Conservation (phyloP, 2,329 filamentous ascomycete species). For the Xylaria digitata region DNA sequence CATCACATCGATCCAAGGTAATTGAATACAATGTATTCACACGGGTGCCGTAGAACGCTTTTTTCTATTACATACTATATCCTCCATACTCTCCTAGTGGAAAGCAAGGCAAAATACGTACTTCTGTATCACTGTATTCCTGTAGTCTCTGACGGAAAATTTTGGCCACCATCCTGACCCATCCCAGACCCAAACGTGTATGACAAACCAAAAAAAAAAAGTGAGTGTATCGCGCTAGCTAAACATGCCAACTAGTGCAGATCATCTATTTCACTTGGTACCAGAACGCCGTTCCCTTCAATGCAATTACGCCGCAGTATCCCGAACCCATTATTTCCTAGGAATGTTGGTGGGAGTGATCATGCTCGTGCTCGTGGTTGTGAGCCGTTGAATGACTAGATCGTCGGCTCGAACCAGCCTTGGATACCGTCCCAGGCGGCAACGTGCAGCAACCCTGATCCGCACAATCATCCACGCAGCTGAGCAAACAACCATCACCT, state of each 20-base stretch:
- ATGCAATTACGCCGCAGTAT: conserved; percentile 30
- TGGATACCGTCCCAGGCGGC: conserved; percentile 44
- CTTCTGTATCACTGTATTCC: conserved; percentile 18
- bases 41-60: conserved; percentile 7
- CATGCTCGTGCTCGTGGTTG: conserved; percentile 49
- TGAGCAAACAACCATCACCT: conserved; percentile 60
- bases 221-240: conserved; percentile 5
- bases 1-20: not conserved
- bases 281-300: conserved; percentile 29
- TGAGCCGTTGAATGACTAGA: conserved; percentile 49
- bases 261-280: conserved; percentile 24
- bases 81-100: not conserved
- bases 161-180: not conserved
- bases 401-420: conserved; percentile 50
- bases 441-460: conserved; percentile 59
- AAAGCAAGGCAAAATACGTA: conserved; percentile 7
- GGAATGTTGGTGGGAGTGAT: conserved; percentile 31
- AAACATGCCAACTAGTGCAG: conserved; percentile 14
- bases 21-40: not conserved
- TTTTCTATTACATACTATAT: conserved; percentile 23
- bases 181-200: conserved; percentile 11
- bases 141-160: not conserved
- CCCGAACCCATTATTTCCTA: conserved; percentile 23
- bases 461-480: conserved; percentile 62
- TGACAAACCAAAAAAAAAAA: conserved; percentile 1